Evolutionary conservation across 805 yeast species (phyloP).

Genomic region (Ogataea corticis): DNA sequence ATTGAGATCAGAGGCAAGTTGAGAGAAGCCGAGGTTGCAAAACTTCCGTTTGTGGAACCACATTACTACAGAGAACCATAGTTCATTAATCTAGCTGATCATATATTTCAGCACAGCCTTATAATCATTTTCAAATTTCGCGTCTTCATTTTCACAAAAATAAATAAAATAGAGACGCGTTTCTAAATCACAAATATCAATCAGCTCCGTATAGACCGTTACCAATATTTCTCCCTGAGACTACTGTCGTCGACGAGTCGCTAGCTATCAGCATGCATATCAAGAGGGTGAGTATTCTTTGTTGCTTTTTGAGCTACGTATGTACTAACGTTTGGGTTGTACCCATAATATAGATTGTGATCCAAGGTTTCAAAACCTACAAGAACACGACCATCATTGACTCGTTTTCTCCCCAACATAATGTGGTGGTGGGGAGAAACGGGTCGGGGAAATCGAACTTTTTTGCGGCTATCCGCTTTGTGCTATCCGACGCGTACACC

Average conservation of each 20-base stretch:
- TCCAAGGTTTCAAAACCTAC: conserved; percentile 94
- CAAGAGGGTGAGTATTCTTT: conserved; percentile 31
- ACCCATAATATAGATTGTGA: conserved; percentile 48
- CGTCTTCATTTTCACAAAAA: conserved; percentile 2
- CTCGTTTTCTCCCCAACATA: conserved; percentile 74
- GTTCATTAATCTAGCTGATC: not conserved
- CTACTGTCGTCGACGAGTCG: not conserved
- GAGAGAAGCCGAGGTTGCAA: conserved; percentile 72
- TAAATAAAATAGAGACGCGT: conserved; percentile 5
- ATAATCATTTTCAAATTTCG: not conserved
- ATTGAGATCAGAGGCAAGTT: conserved; percentile 83
- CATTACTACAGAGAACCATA: conserved; percentile 53
- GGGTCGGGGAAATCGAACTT: conserved; percentile 98
- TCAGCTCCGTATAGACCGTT: no score
- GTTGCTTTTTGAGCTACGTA: not conserved
- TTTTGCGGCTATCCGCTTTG: conserved; percentile 93
- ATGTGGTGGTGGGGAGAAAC: conserved; percentile 87
- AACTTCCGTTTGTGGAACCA: conserved; percentile 81
- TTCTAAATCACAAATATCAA: not conserved
- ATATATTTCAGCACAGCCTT: not conserved
- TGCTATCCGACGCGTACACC: conserved; percentile 84
- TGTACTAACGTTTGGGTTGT: conserved; percentile 5
- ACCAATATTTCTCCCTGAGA: no score
- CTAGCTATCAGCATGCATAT: conserved; percentile 18
- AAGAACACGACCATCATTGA: conserved; percentile 79